Base-by-base conservation (phyloP, 805 yeast species). In the Yamadazyma olivae region DNA sequence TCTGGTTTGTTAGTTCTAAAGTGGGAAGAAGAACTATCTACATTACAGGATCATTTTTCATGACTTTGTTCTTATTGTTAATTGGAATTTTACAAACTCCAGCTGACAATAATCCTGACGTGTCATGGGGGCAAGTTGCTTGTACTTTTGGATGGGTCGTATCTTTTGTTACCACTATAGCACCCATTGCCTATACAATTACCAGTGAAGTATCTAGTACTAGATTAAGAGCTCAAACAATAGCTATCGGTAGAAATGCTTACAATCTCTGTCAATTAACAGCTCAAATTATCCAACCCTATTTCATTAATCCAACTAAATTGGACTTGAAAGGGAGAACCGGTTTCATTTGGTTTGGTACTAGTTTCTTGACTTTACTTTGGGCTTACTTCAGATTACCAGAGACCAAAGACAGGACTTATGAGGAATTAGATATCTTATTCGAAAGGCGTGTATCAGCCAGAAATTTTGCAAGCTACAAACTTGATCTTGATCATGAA, bases 331-430 rank as follows among this genome's bases (percentile, higher is more conserved):
- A 56, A 32, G 70, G 66, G 21, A 63, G 61, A 48, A 51, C 67
- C 14, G 68, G 61, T 12, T 55, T 62, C 35, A 58, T 64, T 47
- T 64, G 62, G 61, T 59, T 56, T 14, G 67, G 61, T 8, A 46
- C 57, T 7, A 28, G 45, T 16, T 25, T 53, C 5, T 25, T 50
- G 21, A 45, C 48, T 17, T 35, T 58, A n/a, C 10, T 64, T 20
- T 73, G 75, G 74, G 55, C 63, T 17, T 65, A 56, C 52, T 67
- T 72, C 53, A 64, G 71, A 32, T 56, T 75, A 30, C 83, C 84
- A 4, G 84, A 78, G 51, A 72, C 81, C 16, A 59, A 61, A 42
- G 69, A 65, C 32, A 64, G 80, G 49, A 73, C 81, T 0, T 75
- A 62, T 48, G 77, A 73, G 30, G 82, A 78, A 46, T 55, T 78